Evolutionary conservation across 2,329 filamentous ascomycete genomes (phyloP), one percentile per base, ranked within the genome.

Genomic region (Xylariaceae sp.): DNA sequence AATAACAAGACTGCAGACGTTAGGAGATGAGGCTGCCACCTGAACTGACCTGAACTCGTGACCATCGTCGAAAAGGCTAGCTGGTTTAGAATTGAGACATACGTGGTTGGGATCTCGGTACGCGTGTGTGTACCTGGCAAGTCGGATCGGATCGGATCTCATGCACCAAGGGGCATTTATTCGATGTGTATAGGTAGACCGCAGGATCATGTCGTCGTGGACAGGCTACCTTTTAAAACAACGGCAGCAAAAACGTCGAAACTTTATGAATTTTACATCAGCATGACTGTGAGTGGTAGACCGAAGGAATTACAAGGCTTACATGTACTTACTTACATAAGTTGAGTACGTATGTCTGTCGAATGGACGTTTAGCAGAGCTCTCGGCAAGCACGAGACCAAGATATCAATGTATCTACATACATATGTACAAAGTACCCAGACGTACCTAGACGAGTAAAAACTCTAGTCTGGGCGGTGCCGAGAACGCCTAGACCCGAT

Each of bases 381-480:
- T 43, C 41, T 43, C n/a, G 7, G 41, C 41, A 26, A 4, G 23
- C 4, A 26, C 4, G 23, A 4, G 9, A 26, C 23, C 9, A 9
- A 9, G 23, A n/a, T n/a, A n/a, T n/a, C n/a, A 4, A 26, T 26
- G 9, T 9, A 26, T 26, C 4, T 26, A 26, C 23, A 26, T 26
- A 26, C 23, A 26, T 26, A 4, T 26, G 9, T 26, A 26, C 23
- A 26, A 4, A 26, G 23, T 54, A 47, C 29, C 48, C 40, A 48
- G 23, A 48, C n/a, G n/a, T n/a, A n/a, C n/a, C n/a, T n/a, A n/a
- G n/a, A n/a, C n/a, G n/a, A n/a, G n/a, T n/a, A n/a, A n/a, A n/a
- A n/a, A n/a, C n/a, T n/a, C n/a, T n/a, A 21, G 20, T 19, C 43
- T 19, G 50, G 56, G 50, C 56, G 40, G 48, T 56, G 50, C 53